Evolutionary conservation across 805 yeast species (phyloP), one percentile per base, ranked within the genome.

Genomic region (Spathaspora arborariae): DNA sequence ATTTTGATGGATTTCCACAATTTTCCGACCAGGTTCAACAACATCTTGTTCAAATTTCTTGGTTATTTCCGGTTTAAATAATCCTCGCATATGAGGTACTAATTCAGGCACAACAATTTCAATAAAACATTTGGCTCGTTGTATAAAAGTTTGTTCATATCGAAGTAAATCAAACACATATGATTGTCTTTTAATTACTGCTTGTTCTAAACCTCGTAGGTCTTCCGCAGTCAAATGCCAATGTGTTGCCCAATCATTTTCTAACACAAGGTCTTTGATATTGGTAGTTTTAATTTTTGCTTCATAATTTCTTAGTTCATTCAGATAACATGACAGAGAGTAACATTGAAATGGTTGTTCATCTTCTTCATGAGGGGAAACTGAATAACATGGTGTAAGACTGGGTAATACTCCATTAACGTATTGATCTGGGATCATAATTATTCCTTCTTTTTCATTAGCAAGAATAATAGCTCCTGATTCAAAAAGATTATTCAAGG

Each of bases 151-250:
- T 55, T 84, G 88, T 53, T 88, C 96, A 41, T 81, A 77, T 46
- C 81, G 72, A 22, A 88, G 79, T 41, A 88, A 66, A 58, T 88
- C 96, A 63, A 85, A 89, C 3, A 87, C 76, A 47, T 83, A 81
- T 46, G 88, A 83, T 59, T 88, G 96, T 33, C 81, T 73, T 55
- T 80, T 80, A n/a, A 81, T 70, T 45, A 80, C 79, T 9, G 64
- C 61, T 9, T 75, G 74, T 44, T 75, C 81, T 6, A 79, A 65
- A n/a, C 69, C 75, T 18, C 70, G 60, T 21, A 82, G 57, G 41
- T 81, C 84, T 20, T 77, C 80, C 2, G 74, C 72, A 0, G 83
- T 70, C 11, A 84, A 53, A 42, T 78, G 74, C 89, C 88, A 84
- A 55, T 81, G 84, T 8, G 79, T 72, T 0, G 81, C 79, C 89